These are phyloP conservation scores for Cochlearia excelsa DNA, from an alignment of 345 rosid genomes.

Conservation along the genomic window DNA sequence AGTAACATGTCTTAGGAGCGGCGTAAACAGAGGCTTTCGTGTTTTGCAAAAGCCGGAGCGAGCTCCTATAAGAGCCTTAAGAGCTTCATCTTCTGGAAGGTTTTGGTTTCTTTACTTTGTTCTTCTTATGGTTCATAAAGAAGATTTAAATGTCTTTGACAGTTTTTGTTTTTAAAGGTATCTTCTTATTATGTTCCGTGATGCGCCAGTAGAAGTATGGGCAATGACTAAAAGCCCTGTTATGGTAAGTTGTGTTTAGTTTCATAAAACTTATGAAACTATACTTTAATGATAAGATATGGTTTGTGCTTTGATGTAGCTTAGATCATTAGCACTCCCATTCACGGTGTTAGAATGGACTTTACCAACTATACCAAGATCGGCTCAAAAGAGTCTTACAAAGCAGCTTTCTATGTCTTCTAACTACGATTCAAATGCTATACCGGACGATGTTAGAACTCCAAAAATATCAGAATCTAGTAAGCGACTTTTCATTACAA, in stretches of 20 bases:
- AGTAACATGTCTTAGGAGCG: conserved; percentile 85
- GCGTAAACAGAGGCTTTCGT: conserved; percentile 69
- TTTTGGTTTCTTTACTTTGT: conserved; percentile 23
- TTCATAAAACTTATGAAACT: not conserved
- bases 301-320: conserved; percentile 60
- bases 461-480: conserved; percentile 55
- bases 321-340: conserved; percentile 98
- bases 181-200: conserved; percentile 87
- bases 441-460: conserved; percentile 47
- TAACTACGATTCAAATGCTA: conserved; percentile 35
- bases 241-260: conserved; percentile 46
- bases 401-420: conserved; percentile 43
- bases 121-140: not conserved
- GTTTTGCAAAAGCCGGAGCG: conserved; percentile 83
- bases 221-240: conserved; percentile 91
- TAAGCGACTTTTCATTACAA: conserved; percentile 32
- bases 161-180: conserved; percentile 48
- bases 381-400: conserved; percentile 49
- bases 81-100: conserved; percentile 93
- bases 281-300: not conserved
- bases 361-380: conserved; percentile 76
- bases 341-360: conserved; percentile 96
- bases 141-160: not conserved
- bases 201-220: conserved; percentile 95
- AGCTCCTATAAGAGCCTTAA: conserved; percentile 73